phyloP scores from a whole-genome alignment of 2,329 filamentous ascomycete species.

The Arthrinium phaeospermum region DNA sequence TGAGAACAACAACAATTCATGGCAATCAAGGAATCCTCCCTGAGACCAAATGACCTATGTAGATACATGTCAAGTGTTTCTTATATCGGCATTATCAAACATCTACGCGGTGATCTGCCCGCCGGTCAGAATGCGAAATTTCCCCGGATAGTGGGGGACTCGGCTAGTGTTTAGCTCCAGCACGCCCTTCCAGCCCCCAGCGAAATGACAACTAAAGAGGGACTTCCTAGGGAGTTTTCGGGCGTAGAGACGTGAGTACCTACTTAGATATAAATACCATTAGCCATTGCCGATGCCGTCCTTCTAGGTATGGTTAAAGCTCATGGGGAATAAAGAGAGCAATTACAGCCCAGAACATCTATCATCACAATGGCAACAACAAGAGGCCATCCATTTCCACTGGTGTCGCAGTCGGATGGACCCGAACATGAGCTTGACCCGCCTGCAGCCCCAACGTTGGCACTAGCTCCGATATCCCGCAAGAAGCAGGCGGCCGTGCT shows the following conservation, averaged over 20 bases:
- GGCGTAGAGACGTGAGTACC: not conserved
- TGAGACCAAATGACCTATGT: not conserved
- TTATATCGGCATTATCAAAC: not conserved
- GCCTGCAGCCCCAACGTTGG: conserved; percentile 29
- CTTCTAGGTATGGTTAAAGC: not conserved
- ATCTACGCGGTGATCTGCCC: not conserved
- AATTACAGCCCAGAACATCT: not conserved
- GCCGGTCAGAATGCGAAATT: not conserved
- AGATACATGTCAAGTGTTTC: not conserved
- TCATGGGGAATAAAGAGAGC: not conserved
- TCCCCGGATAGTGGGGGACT: not conserved
- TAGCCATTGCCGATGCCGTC: not conserved
- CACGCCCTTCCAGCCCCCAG: not conserved
- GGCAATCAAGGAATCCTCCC: not conserved
- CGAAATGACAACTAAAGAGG: not conserved
- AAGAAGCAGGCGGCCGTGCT: conserved; percentile 50
- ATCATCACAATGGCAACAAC: not conserved
- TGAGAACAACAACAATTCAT: not conserved
- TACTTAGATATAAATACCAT: not conserved
- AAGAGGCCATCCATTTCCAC: not conserved
- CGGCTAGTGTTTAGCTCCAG: not conserved
- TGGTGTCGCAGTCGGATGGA: not conserved
- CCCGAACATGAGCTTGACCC: not conserved
- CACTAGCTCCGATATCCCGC: conserved; percentile 42
- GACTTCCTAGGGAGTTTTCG: not conserved